A percentile compares a stretch with the other conserved stretches of the same genome.
Evolutionary conservation across 495 filamentous ascomycete species (phyloP).

Genomic region (Friedmanniomyces endolithicus): DNA sequence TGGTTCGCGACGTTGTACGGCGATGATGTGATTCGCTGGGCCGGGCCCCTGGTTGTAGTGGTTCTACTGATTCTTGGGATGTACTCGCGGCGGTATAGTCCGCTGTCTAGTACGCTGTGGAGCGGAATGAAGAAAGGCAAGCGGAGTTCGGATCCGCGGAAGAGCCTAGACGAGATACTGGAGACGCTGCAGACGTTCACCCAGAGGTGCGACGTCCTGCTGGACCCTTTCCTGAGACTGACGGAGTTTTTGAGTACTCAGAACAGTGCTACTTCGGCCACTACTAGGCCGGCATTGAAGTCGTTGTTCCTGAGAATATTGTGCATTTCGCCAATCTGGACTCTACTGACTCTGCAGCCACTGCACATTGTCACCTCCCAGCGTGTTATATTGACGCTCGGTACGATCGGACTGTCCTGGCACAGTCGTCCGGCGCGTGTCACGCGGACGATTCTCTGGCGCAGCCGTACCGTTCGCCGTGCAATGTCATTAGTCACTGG

Average conservation of each 20-base stretch:
- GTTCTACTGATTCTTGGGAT: conserved; percentile 72
- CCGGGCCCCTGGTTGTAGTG: conserved; percentile 75
- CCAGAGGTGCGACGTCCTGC: conserved; percentile 74
- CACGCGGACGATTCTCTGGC: conserved; percentile 78
- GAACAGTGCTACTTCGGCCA: conserved; percentile 78
- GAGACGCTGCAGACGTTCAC: conserved; percentile 83
- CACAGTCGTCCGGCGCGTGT: conserved; percentile 81
- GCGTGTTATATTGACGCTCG: conserved; percentile 62
- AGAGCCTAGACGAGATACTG: conserved; percentile 92
- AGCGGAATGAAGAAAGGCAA: conserved; percentile 45
- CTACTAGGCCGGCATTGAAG: conserved; percentile 81
- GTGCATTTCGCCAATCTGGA: conserved; percentile 77
- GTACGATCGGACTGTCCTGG: conserved; percentile 77
- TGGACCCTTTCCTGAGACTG: conserved; percentile 75
- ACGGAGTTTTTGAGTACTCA: conserved; percentile 92
- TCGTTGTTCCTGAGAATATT: conserved; percentile 81
- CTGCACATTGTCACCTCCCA: conserved; percentile 76
- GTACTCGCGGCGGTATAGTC: conserved; percentile 83
- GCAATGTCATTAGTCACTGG: conserved; percentile 61
- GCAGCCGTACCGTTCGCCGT: conserved; percentile 59
- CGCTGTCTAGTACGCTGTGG: conserved; percentile 72
- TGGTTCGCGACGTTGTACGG: conserved; percentile 82
- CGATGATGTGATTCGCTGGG: conserved; percentile 61
- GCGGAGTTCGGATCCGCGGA: conserved; percentile 52
- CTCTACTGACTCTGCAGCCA: conserved; percentile 66